Conservation (phyloP, 2,329 filamentous ascomycete genomes). For the Penicillium sp. region DNA sequence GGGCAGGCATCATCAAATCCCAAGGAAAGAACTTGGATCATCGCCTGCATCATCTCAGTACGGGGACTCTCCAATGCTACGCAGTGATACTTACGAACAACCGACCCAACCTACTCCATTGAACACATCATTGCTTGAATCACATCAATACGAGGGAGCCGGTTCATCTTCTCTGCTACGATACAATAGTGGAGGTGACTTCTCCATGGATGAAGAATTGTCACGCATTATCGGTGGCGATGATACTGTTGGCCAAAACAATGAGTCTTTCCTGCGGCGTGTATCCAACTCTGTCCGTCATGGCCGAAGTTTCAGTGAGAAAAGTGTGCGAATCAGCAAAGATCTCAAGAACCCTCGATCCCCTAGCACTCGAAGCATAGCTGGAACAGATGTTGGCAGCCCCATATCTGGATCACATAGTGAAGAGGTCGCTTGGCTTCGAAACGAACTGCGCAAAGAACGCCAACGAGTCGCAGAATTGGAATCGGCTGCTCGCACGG, state of each 20-base stretch:
- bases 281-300: constrained; percentile 94
- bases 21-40: constrained; percentile 62
- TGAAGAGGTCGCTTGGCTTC: constrained; percentile 65
- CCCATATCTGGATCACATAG: constrained; percentile 61
- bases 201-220: constrained; percentile 95
- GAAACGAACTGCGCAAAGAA: constrained; percentile 74
- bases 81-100: constrained; percentile 24
- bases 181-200: constrained; percentile 77
- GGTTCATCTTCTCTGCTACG: constrained; percentile 67
- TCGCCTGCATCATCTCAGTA: constrained; percentile 35
- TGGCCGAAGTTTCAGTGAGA: constrained; percentile 80
- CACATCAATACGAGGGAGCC: constrained; percentile 46
- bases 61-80: constrained; percentile 43
- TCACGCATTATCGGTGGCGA: constrained; percentile 80
- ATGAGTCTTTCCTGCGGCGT: constrained; percentile 77
- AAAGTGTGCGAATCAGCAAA: constrained; percentile 55
- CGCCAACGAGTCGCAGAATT: constrained; percentile 85
- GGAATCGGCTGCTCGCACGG: constrained; percentile 57
- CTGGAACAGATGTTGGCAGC: constrained; percentile 66
- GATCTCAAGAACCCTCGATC: constrained; percentile 71
- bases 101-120: constrained; percentile 43
- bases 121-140: constrained; percentile 42
- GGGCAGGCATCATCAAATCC: constrained; percentile 53
- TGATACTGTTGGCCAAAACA: constrained; percentile 53
- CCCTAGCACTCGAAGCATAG: constrained; percentile 54